Percentiles rank a stretch among this genome's conserved stretches.
These are phyloP conservation scores for Elongisporangium prolatum DNA, from an alignment of 352 stramenopile species.

Conservation along the genomic window DNA sequence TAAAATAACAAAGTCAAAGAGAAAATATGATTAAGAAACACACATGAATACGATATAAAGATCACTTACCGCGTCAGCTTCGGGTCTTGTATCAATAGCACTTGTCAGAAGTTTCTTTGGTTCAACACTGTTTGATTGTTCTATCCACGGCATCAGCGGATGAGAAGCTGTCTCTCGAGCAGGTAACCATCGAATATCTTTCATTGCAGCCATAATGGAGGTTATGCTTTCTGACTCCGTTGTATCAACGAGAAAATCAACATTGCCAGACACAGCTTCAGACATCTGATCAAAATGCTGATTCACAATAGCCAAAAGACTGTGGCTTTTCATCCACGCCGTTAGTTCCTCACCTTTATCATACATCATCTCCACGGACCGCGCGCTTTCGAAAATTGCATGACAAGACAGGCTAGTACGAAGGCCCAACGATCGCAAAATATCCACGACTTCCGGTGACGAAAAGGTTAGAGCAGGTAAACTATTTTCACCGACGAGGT, in stretches of 20 bases:
- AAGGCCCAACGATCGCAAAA: conserved; percentile 51
- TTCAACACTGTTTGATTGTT: neutral
- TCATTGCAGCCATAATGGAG: conserved; percentile 26
- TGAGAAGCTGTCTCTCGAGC: conserved; percentile 22
- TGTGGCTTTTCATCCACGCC: conserved; percentile 40
- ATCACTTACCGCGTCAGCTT: conserved; percentile 51
- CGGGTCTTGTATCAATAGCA: conserved; percentile 31
- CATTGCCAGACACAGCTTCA: neutral
- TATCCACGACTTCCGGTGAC: conserved; percentile 34
- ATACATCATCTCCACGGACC: conserved; percentile 52
- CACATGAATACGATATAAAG: neutral
- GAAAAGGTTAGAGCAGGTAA: conserved; percentile 52
- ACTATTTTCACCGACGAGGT: conserved; percentile 61
- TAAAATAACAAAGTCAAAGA: conserved; percentile 16
- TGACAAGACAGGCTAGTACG: conserved; percentile 59
- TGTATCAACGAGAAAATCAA: neutral
- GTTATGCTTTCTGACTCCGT: neutral
- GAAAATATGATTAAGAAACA: conserved; percentile 2
- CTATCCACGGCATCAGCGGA: conserved; percentile 60
- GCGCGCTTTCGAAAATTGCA: conserved; percentile 64
- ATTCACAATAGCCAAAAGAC: conserved; percentile 67
- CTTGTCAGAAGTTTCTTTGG: conserved; percentile 24
- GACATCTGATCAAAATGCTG: conserved; percentile 69
- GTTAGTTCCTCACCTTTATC: conserved; percentile 9
- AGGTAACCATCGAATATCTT: conserved; percentile 36